Conservation (phyloP, 2,329 filamentous ascomycete species). For the Cytospora mali region DNA sequence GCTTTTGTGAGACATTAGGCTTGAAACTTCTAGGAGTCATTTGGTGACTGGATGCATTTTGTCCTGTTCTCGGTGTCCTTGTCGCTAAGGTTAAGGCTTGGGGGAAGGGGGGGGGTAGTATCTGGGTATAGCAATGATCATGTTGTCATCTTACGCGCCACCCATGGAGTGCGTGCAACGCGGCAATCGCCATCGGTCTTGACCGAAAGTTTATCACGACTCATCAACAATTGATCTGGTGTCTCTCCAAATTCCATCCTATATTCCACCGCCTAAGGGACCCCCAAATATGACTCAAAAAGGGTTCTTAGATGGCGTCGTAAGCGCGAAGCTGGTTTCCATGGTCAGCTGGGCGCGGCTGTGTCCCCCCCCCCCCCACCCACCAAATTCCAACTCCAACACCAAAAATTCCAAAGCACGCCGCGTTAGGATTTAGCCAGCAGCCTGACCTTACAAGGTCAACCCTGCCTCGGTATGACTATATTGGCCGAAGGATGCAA, state of each 20-base stretch:
- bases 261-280: neutral
- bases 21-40: neutral
- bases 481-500: neutral
- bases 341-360: slow-evolving; percentile 1
- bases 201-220: neutral
- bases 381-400: neutral
- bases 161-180: neutral
- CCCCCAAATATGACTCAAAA: neutral
- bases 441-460: neutral
- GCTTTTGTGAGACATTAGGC: neutral
- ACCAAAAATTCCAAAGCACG: neutral
- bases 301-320: neutral
- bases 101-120: neutral
- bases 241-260: no score
- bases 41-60: neutral
- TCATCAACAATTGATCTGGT: neutral
- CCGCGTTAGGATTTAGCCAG: neutral
- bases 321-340: neutral
- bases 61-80: neutral
- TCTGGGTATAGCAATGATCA: neutral
- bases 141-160: neutral
- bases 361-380: no score
- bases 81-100: no score
- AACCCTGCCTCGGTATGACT: neutral
- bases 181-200: neutral